These are phyloP conservation scores for Blastocladiella emersonii DNA, from an alignment of 371 early-diverging fungal genomes.

Conservation along the genomic window DNA sequence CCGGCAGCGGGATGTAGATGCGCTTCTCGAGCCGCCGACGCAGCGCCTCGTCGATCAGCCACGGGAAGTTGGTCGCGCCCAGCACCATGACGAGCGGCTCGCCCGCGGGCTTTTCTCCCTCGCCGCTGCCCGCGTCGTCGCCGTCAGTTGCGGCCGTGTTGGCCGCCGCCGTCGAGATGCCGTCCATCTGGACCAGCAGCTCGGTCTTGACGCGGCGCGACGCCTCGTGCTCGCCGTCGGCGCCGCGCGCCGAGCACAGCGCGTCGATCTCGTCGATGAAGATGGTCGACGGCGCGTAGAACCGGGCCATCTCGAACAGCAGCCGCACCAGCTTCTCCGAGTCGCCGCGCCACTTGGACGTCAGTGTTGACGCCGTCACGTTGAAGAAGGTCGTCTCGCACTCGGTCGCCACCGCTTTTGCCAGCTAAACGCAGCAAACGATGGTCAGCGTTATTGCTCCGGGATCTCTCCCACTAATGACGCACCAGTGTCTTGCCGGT, in stretches of 20 bases:
- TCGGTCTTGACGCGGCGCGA: constrained; percentile 37
- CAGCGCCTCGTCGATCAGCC: constrained; percentile 42
- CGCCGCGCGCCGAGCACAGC: constrained; percentile 30
- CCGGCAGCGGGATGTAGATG: constrained; percentile 44
- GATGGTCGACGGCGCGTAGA: constrained; percentile 39
- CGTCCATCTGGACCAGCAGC: constrained; percentile 46
- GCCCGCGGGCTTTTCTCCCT: not conserved
- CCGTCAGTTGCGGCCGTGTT: constrained; percentile 14
- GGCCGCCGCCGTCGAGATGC: constrained; percentile 20
- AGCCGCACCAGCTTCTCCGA: constrained; percentile 40
- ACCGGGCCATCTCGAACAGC: constrained; percentile 39
- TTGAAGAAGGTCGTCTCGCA: constrained; percentile 46
- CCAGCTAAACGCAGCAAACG: not conserved
- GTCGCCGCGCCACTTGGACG: constrained; percentile 42
- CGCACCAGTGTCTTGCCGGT: constrained; percentile 51
- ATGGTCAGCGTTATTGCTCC: constrained; percentile 13
- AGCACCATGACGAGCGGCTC: constrained; percentile 35
- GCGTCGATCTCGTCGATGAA: constrained; percentile 49
- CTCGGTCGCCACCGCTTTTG: constrained; percentile 14
- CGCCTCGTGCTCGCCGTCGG: constrained; percentile 37
- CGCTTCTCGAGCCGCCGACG: constrained; percentile 37
- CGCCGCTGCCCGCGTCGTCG: constrained; percentile 6
- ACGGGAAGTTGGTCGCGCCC: constrained; percentile 42
- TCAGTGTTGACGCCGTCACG: constrained; percentile 33
- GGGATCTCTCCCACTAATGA: no score